Base-by-base conservation (phyloP, 2,329 filamentous ascomycete genomes). In the Monilinia polystroma region DNA sequence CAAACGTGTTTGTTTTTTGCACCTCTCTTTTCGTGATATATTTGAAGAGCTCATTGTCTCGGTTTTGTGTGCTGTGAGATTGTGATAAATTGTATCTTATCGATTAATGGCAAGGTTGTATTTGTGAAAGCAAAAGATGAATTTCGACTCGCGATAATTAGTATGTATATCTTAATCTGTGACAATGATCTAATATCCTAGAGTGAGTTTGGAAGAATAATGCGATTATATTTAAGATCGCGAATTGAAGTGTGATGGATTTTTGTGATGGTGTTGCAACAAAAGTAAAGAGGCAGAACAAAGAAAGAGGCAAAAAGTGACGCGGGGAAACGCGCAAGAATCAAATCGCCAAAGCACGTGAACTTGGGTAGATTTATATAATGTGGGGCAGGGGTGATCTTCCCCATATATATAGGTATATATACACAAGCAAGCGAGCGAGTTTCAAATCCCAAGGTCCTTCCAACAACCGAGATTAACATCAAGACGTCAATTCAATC, bases 1-100 rank as follows among this genome's bases (percentile, higher is more conserved):
- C 26, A 76, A 66, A 14, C 70, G 70, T 12, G 74, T 76, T 60
- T 76, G 75, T 26, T 68, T 67, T 56, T 73, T 74, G 32, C 69
- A 70, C 3, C 70, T 69, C 11, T 56, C 57, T 64, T 70, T 71
- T 29, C 70, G 71, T 52, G 70, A 64, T 26, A 73, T 47, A 53
- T 73, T 75, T 1, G 70, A 70, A 26, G 70, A 66, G 14, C 55
- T 49, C 64, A 66, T 66, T 43, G 12, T 62, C 23, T 66, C 70
- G 72, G 72, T 11, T 4, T 68, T n/a, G 32, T 12, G 26, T 35
- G 29, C 23, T 65, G 52, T 23, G 54, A n/a, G 38, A 16, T 41
- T 32, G 16, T 51, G 51, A 11, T 41, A 11, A 51, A 18, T 51
- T 38, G 14, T 51, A 20, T 51, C n/a, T 23, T 18, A 20, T 26